phyloP scores from a whole-genome alignment of 139 green algal species.

The Auxenochlorella protothecoides region DNA sequence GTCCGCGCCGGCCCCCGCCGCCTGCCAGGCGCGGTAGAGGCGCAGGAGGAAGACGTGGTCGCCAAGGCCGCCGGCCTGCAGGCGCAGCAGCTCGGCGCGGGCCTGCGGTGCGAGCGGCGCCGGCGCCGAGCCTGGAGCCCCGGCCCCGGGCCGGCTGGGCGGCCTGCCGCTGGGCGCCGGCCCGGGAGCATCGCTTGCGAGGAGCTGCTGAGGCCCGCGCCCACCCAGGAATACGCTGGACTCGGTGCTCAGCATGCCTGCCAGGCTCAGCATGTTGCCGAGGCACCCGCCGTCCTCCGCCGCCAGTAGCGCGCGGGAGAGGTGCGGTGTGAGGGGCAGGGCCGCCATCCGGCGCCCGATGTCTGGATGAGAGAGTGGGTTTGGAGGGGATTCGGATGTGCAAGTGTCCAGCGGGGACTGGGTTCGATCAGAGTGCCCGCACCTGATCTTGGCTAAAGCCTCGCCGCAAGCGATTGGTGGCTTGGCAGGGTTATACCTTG shows the following conservation, averaged over 20 bases:
- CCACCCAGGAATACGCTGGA: conserved; percentile 49
- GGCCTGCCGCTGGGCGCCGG: not conserved
- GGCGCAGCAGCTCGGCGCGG: conserved; percentile 15
- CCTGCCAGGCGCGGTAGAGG: conserved; percentile 65
- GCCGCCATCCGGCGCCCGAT: conserved; percentile 35
- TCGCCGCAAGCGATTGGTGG: too few relatives aligned
- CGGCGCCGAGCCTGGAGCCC: conserved; percentile 4
- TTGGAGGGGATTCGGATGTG: too few relatives aligned
- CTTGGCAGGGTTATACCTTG: too few relatives aligned
- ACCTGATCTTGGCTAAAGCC: too few relatives aligned
- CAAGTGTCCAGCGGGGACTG: too few relatives aligned
- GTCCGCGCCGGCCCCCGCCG: conserved; percentile 19
- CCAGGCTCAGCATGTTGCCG: conserved; percentile 48
- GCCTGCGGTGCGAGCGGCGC: conserved; percentile 6
- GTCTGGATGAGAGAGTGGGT: not conserved
- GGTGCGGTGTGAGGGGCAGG: conserved; percentile 76
- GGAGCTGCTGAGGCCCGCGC: conserved; percentile 32
- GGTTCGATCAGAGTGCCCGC: too few relatives aligned
- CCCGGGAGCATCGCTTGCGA: not conserved
- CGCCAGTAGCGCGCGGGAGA: conserved; percentile 67
- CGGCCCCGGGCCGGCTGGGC: conserved; percentile 4
- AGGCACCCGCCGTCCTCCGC: conserved; percentile 63
- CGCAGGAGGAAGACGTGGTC: conserved; percentile 82
- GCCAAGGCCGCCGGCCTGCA: conserved; percentile 54
- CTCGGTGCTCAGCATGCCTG: conserved; percentile 79